Base-by-base conservation (phyloP, 148 eudicot species). In the Spergularia bocconei region DNA sequence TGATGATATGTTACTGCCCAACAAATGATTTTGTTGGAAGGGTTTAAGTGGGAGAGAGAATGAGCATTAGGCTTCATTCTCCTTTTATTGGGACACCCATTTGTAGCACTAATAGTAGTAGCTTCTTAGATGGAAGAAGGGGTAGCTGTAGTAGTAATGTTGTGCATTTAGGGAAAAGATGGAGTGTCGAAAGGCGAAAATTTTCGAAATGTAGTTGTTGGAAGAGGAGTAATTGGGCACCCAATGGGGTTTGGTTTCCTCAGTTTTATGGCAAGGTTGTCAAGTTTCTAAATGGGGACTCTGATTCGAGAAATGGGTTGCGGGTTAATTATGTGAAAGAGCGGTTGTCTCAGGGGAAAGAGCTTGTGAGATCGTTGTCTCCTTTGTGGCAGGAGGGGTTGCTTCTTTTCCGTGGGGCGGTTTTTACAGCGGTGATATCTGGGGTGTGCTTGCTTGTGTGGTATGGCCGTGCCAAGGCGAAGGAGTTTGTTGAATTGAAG, bases 381-480 rank as follows among this genome's bases (percentile, higher is more conserved):
- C 89, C 98, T 60, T 78, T 95, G 63, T 89, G 93, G 99, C 89
- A 88, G 77, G 99, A 95, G 81, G 93, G 99, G 63, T 78, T 95
- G 39, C 75, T 95, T 65, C 75, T 95, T 13, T 75, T 95, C 75
- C 87, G 99, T 76, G 89, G 96, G 77, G 93, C 97, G 19, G 77
- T 95, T 63, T 90, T 92, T 74, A 85, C 78, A 62, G 90, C 92
- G 20, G 92, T 92, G 53, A 87, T 95, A 61, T 92, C 96, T 77
- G 97, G 96, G 64, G 89, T 95, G 76, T 90, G 97, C 79, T 80
- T 95, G 63, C 78, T 92, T 74, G 62, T 95, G 55, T 92, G 96
- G 97, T 95, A 92, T 82, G 97, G 97, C 48, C 85, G 87, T 81
- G 84, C 81, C 20, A 95, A 91, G 81, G 85, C 94, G 20, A 95